Evolutionary conservation across 306 rosid genomes (phyloP).

Genomic region (Purshia tridentata): DNA sequence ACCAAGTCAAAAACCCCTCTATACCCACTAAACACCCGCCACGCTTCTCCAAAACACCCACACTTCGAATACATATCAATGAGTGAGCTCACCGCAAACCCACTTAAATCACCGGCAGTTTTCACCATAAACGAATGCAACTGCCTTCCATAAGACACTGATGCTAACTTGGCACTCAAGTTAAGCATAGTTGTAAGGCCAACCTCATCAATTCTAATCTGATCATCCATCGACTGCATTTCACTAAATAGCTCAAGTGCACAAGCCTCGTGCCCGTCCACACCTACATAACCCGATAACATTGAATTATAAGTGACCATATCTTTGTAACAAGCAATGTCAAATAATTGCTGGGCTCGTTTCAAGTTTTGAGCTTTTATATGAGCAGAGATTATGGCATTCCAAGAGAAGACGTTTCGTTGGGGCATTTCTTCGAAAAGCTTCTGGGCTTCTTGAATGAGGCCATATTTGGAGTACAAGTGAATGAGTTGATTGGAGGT

Average conservation of each 20-base stretch:
- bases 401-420: conserved; percentile 71
- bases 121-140: conserved; percentile 76
- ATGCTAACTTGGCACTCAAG: conserved; percentile 50
- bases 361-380: conserved; percentile 55
- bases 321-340: conserved; percentile 48
- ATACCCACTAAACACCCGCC: conserved; percentile 37
- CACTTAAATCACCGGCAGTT: conserved; percentile 54
- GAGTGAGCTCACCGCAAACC: conserved; percentile 57
- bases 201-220: conserved; percentile 55
- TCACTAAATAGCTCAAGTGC: conserved; percentile 56
- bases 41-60: conserved; percentile 54
- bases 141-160: conserved; percentile 53
- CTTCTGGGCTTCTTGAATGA: conserved; percentile 47
- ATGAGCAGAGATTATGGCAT: conserved; percentile 56
- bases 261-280: conserved; percentile 43
- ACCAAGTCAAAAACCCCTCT: conserved; percentile 49
- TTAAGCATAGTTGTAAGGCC: conserved; percentile 65
- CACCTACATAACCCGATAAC: conserved; percentile 53
- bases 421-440: conserved; percentile 74
- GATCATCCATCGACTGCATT: conserved; percentile 49
- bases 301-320: conserved; percentile 72
- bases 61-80: conserved; percentile 82
- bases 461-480: conserved; percentile 40
- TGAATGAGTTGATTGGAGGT: conserved; percentile 60
- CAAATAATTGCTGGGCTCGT: conserved; percentile 50